These are phyloP conservation scores for Populus hybrid DNA, from an alignment of 441 rosid genomes.

Conservation along the genomic window DNA sequence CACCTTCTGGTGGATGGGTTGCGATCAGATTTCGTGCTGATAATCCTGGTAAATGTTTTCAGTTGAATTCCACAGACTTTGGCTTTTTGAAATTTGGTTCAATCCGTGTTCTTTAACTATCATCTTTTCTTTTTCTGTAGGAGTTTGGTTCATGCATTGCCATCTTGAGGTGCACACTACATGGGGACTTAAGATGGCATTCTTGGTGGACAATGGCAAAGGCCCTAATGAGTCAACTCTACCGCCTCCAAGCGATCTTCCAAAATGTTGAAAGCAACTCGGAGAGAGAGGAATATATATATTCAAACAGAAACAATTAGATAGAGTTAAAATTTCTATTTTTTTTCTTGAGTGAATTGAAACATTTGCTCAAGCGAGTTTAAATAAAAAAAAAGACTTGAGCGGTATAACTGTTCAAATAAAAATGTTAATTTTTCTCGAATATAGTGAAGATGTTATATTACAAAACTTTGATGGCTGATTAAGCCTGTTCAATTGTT, in stretches of 20 bases:
- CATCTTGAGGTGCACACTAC: too few relatives aligned
- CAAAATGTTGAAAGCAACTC: conserved; percentile 50
- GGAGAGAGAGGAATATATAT: neutral
- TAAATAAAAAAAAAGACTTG: conserved; percentile 16
- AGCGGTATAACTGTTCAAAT: neutral
- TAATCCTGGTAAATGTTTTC: too few relatives aligned
- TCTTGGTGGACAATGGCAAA: conserved; percentile 83
- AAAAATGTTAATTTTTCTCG: neutral
- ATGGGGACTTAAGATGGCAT: conserved; percentile 6
- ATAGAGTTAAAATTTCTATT: conserved; percentile 3
- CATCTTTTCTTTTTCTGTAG: too few relatives aligned
- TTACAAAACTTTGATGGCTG: neutral
- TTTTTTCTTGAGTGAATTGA: conserved; percentile 27
- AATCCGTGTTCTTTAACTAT: too few relatives aligned
- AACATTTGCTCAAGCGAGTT: conserved; percentile 24
- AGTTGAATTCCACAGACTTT: too few relatives aligned
- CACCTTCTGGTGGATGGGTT: too few relatives aligned
- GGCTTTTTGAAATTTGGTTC: too few relatives aligned
- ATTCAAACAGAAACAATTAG: too few relatives aligned
- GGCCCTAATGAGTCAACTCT: conserved; percentile 75
- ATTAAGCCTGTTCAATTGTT: too few relatives aligned
- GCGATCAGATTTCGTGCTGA: too few relatives aligned
- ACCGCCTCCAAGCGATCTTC: conserved; percentile 90
- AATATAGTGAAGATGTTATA: neutral
- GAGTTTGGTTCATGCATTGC: too few relatives aligned